Percentiles rank a stretch among this genome's conserved stretches.
phyloP scores from a whole-genome alignment of 164 flowering plant genomes.

The Piper betle region DNA sequence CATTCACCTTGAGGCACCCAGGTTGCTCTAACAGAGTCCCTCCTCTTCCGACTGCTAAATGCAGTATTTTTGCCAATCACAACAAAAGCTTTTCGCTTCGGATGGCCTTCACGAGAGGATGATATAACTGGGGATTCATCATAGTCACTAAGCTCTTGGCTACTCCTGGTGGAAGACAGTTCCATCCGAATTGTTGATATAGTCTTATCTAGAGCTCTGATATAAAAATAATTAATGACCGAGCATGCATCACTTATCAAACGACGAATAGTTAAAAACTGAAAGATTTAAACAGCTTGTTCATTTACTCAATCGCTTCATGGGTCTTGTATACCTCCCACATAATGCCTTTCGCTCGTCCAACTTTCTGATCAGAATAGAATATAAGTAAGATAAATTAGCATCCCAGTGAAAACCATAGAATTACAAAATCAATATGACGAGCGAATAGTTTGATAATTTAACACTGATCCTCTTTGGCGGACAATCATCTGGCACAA shows the following conservation, averaged over 20 bases:
- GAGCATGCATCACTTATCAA: background rate
- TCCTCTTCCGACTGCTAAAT: constrained; percentile 66
- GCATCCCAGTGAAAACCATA: background rate
- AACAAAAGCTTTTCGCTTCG: constrained; percentile 58
- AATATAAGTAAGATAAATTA: background rate
- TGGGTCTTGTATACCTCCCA: constrained; percentile 69
- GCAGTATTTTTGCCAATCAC: constrained; percentile 96
- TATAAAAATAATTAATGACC: background rate
- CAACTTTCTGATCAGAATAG: constrained; percentile 4
- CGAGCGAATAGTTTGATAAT: background rate
- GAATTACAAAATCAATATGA: background rate
- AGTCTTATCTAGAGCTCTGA: constrained; percentile 66
- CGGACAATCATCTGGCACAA: constrained; percentile 41
- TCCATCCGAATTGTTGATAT: constrained; percentile 75
- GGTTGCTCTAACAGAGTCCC: constrained; percentile 48
- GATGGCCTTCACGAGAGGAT: constrained; percentile 17
- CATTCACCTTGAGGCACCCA: constrained; percentile 60
- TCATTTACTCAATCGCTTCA: constrained; percentile 75
- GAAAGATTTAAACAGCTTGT: background rate
- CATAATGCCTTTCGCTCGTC: constrained; percentile 36
- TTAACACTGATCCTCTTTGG: constrained; percentile 23
- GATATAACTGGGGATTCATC: constrained; percentile 12
- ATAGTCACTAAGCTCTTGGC: constrained; percentile 26
- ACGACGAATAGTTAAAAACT: background rate
- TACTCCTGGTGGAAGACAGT: constrained; percentile 47